Base-by-base conservation (phyloP, 768 basidiomycete species). In the Clitopilus hobsonii region DNA sequence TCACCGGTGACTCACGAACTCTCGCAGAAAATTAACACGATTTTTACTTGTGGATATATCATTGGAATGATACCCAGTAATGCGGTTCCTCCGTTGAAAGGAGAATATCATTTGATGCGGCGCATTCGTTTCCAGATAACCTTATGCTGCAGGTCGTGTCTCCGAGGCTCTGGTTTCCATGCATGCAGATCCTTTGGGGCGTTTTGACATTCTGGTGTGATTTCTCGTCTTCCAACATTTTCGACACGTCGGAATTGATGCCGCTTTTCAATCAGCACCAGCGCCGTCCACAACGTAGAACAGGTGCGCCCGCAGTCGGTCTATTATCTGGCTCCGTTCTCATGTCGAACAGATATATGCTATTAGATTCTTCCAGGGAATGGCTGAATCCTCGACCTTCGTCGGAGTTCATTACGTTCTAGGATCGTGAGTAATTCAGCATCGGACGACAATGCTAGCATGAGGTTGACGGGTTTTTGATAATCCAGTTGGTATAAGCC, bases 11-110 rank as follows among this genome's bases (percentile, higher is more conserved):
- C 52, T 55, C 25, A 56, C 25, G n/a, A 50, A 47, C 29, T 45
- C n/a, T 54, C 41, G 25, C 58, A 83, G 80, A 78, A 84, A 75
- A 79, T 89, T 56, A 85, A 84, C 64, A 84, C 84, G 7, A 76
- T 85, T 47, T 88, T 88, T 59, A 86, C 85, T 5, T 88, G 85
- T 60, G 87, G 87, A 2, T 89, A 90, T 63, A 84, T 88, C 55
- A 67, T 89, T 36, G 87, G 86, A 56, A 86, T 86, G 83, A 82
- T 87, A 65, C 84, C 83, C 38, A 86, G 84, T 85, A 61, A 57
- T 66, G 32, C 47, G 29, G 27, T 57, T 27, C 18, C 5, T 25
- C 38, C 6, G 24, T 29, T 45, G 8, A 22, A 23, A 16, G 22
- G 26, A 49, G 24, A 13, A 56, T 16, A 16, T 16, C 28, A 25